phyloP scores from a whole-genome alignment of 805 yeast genomes.

The Yamadazyma scolyti region DNA sequence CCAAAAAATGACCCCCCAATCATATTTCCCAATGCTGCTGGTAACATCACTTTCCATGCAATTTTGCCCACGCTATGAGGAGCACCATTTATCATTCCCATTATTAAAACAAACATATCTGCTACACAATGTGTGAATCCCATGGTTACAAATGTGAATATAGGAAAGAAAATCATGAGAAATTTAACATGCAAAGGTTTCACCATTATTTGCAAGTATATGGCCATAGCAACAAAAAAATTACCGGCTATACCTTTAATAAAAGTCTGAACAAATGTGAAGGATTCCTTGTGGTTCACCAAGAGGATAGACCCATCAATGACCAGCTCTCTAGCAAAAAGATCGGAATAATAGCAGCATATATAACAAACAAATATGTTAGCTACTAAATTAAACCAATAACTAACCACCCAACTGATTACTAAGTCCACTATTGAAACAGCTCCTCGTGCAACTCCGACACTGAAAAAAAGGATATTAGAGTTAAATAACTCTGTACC shows the following conservation, averaged over 20 bases:
- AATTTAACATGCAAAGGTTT: constrained; percentile 77
- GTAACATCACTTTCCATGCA: constrained; percentile 70
- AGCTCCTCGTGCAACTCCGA: constrained; percentile 67
- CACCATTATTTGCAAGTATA: constrained; percentile 72
- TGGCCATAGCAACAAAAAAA: constrained; percentile 71
- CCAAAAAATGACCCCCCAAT: constrained; percentile 77
- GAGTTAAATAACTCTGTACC: constrained; percentile 79
- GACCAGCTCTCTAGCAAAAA: constrained; percentile 39
- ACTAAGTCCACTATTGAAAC: constrained; percentile 59
- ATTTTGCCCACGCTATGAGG: constrained; percentile 54
- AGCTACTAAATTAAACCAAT: constrained; percentile 62
- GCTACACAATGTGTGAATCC: constrained; percentile 83
- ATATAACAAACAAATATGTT: constrained; percentile 65
- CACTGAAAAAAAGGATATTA: constrained; percentile 66
- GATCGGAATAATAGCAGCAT: constrained; percentile 54
- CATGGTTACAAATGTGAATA: constrained; percentile 72
- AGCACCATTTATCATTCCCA: constrained; percentile 67
- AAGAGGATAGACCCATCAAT: constrained; percentile 47
- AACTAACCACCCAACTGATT: constrained; percentile 65
- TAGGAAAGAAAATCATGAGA: constrained; percentile 59
- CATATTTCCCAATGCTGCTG: constrained; percentile 71
- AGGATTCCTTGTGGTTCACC: constrained; percentile 40
- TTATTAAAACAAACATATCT: constrained; percentile 67
- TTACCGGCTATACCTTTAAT: constrained; percentile 75
- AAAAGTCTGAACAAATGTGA: constrained; percentile 58